Base-by-base conservation (phyloP, 305 asterid species). In the Rubia balearica region DNA sequence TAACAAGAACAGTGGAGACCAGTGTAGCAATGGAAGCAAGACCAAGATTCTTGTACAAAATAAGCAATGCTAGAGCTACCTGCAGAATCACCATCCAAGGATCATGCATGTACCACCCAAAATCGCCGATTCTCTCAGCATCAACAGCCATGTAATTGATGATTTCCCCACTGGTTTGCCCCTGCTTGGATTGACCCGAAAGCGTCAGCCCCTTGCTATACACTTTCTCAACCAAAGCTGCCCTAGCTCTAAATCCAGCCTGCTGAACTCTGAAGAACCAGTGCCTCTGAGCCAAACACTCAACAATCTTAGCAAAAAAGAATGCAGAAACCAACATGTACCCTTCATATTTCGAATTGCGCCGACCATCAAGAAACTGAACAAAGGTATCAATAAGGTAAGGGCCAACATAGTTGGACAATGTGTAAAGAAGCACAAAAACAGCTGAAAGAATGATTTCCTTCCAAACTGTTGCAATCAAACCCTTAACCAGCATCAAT, bases 131-230 rank as follows among this genome's bases (percentile, higher is more conserved):
- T 77, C 96, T 83, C 82, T 87, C 90, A 1, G 94, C 96, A 76
- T 90, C 98, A 49, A 92, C 90, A 0, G 92, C 76, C 92, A 89
- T 90, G 59, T 77, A 83, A 76, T 92, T 92, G 67, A 89, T 90
- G 46, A 92, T 90, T 57, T 92, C 96, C 43, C 98, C 98, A 5
- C 84, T 71, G 3, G 96, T 84, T 21, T 82, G 94, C 11, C 85
- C 89, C 61, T 87, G 87, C 82, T 83, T 87, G 0, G 96, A 87
- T 22, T 83, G 90, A 70, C 86, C 73, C 0, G 93, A 87, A 51
- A 92, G 83, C 0, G 89, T 88, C 71, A 92, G 67, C 0, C 96
- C 95, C 82, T 92, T 92, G 53, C 79, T 76, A 38, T 90, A 92
- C 33, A 92, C 56, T 78, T 78, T 83, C 36, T 96, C 84, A 74